These are phyloP conservation scores for Podospora australis DNA, from an alignment of 495 filamentous ascomycete genomes.

Conservation along the genomic window DNA sequence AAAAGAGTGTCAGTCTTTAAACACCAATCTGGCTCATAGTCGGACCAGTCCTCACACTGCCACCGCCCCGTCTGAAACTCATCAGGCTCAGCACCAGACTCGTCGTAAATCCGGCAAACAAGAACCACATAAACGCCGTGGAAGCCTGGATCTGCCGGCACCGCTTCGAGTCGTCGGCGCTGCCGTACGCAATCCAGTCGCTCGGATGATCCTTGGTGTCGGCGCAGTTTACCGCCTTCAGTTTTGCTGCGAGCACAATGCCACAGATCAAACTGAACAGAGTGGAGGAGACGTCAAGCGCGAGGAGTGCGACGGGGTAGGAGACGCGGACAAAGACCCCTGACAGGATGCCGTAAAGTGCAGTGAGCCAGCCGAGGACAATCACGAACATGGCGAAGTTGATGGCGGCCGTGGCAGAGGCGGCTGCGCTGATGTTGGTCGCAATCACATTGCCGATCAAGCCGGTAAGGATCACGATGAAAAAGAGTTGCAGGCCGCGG, in stretches of 20 bases:
- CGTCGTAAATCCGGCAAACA: slow-evolving; percentile 33
- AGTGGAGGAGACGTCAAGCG: slow-evolving; percentile 31
- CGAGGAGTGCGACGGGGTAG: slow-evolving; percentile 31
- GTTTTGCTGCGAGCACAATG: slow-evolving; percentile 43
- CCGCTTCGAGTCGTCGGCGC: slow-evolving; percentile 35
- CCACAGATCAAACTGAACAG: slow-evolving; percentile 42
- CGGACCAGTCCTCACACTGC: slow-evolving; percentile 34
- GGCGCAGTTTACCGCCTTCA: slow-evolving; percentile 37
- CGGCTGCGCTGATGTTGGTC: slow-evolving; percentile 31
- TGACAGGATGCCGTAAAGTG: slow-evolving; percentile 32
- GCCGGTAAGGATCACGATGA: slow-evolving; percentile 38
- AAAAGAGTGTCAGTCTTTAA: too few relatives aligned
- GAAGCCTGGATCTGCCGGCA: slow-evolving; percentile 46
- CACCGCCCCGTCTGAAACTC: slow-evolving; percentile 35
- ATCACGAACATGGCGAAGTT: slow-evolving; percentile 48
- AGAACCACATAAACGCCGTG: slow-evolving; percentile 45
- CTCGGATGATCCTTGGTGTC: slow-evolving; percentile 10
- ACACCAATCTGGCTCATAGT: slow-evolving; percentile 44
- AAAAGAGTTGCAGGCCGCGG: slow-evolving; percentile 37
- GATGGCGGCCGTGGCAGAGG: slow-evolving; percentile 33
- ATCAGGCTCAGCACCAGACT: slow-evolving; percentile 28
- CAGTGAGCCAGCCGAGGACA: slow-evolving; percentile 36
- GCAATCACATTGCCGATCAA: slow-evolving; percentile 47
- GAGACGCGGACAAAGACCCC: slow-evolving; percentile 26
- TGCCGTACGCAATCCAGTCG: slow-evolving; percentile 44